Conservation (phyloP, 2,329 filamentous ascomycete species). For the Fusarium sp. region DNA sequence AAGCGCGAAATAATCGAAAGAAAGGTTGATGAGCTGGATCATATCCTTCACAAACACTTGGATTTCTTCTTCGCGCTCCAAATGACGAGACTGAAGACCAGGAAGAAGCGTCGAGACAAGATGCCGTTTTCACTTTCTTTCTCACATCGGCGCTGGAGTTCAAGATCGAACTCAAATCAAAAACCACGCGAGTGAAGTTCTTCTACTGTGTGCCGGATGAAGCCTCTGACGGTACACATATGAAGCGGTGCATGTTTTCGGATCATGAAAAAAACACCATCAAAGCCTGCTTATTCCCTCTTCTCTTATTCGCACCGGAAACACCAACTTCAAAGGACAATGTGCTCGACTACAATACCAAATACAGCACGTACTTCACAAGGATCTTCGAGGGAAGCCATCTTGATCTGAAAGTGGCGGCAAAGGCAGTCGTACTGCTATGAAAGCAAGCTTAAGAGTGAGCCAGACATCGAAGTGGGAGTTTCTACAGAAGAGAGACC, state of each 20-base stretch:
- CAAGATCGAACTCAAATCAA: background rate
- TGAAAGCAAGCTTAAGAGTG: background rate
- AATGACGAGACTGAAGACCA: background rate
- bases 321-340: background rate
- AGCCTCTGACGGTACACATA: background rate
- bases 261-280: background rate
- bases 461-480: background rate
- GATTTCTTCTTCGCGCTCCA: background rate
- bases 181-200: background rate
- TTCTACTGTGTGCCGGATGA: background rate
- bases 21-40: background rate
- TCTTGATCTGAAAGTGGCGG: background rate
- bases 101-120: background rate
- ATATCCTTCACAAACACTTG: background rate
- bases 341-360: background rate
- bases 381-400: background rate
- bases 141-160: background rate
- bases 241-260: background rate
- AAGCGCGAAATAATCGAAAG: background rate
- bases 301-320: background rate
- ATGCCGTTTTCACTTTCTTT: background rate
- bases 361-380: background rate
- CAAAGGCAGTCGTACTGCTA: conserved; percentile 1
- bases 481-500: background rate
- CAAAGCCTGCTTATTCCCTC: background rate